Conservation (phyloP, 768 basidiomycete genomes). For the Auricularia cornea region DNA sequence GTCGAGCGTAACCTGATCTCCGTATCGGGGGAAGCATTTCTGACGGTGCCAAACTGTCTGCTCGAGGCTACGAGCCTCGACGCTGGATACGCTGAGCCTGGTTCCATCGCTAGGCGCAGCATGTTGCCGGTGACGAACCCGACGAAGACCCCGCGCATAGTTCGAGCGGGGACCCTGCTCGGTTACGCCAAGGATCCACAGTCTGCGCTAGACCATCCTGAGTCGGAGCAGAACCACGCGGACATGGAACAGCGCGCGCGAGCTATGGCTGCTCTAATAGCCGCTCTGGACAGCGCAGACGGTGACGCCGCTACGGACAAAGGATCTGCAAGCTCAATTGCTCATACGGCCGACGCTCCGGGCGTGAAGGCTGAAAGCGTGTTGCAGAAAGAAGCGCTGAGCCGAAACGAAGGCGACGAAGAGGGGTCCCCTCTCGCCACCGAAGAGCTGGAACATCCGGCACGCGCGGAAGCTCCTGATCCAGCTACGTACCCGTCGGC, state of each 20-base stretch:
- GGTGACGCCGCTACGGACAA: too few species aligned
- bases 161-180: constrained; percentile 5
- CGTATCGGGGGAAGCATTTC: not conserved
- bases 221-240: not conserved
- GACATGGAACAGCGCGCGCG: not conserved
- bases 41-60: not conserved
- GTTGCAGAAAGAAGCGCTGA: not conserved
- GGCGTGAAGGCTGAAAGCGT: too few species aligned
- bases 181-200: constrained; percentile 6
- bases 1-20: not conserved
- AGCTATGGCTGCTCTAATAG: not conserved
- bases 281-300: not conserved
- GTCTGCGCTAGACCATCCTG: constrained; percentile 5
- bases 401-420: not conserved
- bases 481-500: not conserved
- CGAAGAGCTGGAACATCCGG: constrained; percentile 19
- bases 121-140: constrained; percentile 8
- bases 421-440: constrained; percentile 11
- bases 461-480: constrained; percentile 15
- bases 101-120: not conserved
- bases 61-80: not conserved
- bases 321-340: too few species aligned
- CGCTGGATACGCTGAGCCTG: constrained; percentile 2
- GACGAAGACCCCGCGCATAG: constrained; percentile 1
- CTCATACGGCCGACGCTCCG: too few species aligned